These are phyloP conservation scores for Turritis glabra DNA, from an alignment of 345 rosid genomes.

Conservation along the genomic window DNA sequence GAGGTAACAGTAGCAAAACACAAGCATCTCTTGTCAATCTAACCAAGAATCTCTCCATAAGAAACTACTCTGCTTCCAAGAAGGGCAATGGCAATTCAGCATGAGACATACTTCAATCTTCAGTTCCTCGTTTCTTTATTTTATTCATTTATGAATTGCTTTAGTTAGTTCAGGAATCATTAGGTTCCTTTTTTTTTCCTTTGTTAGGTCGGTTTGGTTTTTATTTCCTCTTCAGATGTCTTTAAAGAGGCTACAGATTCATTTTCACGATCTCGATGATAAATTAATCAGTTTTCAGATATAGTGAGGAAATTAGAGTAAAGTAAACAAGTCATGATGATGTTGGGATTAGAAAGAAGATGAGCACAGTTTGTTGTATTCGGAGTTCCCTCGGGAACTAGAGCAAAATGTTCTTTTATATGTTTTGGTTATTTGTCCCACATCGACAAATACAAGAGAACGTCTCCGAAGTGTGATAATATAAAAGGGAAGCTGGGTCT, in stretches of 20 bases:
- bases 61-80: conserved; percentile 37
- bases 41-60: conserved; percentile 61
- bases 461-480: background rate
- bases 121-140: background rate
- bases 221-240: background rate
- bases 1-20: conserved; percentile 30
- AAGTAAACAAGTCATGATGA: background rate
- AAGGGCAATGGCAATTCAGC: conserved; percentile 31
- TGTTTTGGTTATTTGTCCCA: conserved; percentile 13
- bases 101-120: background rate
- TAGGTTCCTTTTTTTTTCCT: background rate
- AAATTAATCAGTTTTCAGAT: background rate
- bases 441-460: conserved; percentile 9
- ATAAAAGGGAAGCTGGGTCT: background rate
- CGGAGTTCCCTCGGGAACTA: background rate
- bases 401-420: background rate
- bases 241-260: background rate
- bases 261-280: background rate
- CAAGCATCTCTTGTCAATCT: conserved; percentile 47
- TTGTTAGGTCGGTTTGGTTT: background rate
- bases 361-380: no score
- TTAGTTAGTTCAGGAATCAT: background rate
- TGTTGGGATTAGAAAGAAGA: background rate
- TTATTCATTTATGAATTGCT: background rate
- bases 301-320: background rate